Evolutionary conservation across 2,329 filamentous ascomycete genomes (phyloP).

Genomic region (Alternaria conjuncta): DNA sequence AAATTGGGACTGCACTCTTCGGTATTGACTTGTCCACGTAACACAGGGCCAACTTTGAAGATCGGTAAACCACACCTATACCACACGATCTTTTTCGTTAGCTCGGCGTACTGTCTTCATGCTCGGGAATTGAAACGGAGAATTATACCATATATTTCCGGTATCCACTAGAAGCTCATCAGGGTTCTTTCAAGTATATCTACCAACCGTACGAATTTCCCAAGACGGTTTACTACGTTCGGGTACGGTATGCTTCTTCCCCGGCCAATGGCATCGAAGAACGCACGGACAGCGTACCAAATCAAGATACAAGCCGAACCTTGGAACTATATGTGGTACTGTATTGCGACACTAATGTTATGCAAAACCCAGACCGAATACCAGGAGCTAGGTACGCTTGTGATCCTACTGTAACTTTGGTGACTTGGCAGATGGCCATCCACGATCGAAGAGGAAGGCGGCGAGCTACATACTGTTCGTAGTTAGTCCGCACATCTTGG

Average conservation of each 20-base stretch:
- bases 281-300: background rate
- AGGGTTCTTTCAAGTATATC: background rate
- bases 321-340: conserved; percentile 1
- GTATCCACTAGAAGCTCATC: conserved; percentile 1
- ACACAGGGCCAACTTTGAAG: background rate
- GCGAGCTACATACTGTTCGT: background rate
- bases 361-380: conserved; percentile 4
- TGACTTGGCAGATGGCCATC: conserved; percentile 5
- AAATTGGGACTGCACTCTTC: background rate
- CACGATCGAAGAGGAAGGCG: conserved; percentile 10
- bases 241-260: conserved; percentile 4
- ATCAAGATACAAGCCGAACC: background rate
- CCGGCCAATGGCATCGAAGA: conserved; percentile 4
- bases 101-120: background rate
- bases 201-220: background rate
- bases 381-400: conserved; percentile 14
- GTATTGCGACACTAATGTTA: conserved; percentile 1
- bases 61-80: background rate
- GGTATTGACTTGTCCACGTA: background rate
- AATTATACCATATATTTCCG: conserved; percentile 6
- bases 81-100: background rate
- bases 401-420: background rate
- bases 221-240: background rate
- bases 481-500: background rate
- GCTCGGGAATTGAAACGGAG: background rate